Conservation (phyloP, 179 eudicot genomes). For the Carnegiea gigantea region DNA sequence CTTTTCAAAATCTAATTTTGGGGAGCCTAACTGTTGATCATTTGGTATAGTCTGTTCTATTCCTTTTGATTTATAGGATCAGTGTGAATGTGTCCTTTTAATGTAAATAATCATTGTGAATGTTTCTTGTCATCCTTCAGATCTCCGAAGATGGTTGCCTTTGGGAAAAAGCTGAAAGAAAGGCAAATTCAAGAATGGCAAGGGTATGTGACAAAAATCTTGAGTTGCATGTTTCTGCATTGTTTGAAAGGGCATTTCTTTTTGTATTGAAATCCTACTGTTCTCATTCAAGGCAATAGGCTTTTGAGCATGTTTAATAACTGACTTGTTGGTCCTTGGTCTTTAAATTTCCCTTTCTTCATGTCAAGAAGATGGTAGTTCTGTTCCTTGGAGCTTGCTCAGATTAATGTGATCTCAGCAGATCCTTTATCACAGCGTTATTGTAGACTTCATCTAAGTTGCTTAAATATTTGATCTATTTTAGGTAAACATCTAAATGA, state of each 20-base stretch:
- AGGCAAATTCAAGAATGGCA: slow-evolving; percentile 79
- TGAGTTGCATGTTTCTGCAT: background rate
- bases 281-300: background rate
- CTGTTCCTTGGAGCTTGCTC: slow-evolving; percentile 2
- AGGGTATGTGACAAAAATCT: slow-evolving; percentile 39
- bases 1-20: background rate
- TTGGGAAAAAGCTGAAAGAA: slow-evolving; percentile 80
- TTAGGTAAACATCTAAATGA: background rate
- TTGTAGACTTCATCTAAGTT: background rate
- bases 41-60: slow-evolving; percentile 15
- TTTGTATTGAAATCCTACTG: background rate
- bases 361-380: background rate
- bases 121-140: slow-evolving; percentile 18
- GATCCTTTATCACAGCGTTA: background rate
- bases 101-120: background rate
- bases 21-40: slow-evolving; percentile 13
- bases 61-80: background rate
- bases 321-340: background rate
- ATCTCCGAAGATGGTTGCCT: slow-evolving; percentile 58
- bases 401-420: background rate
- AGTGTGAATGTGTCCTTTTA: background rate
- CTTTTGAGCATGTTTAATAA: background rate
- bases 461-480: background rate
- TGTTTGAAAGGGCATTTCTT: background rate
- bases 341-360: background rate